A percentile compares a stretch with the other conserved stretches of the same genome.
Conservation (phyloP, 306 rosid species). For the Dalbergia cultrata region DNA sequence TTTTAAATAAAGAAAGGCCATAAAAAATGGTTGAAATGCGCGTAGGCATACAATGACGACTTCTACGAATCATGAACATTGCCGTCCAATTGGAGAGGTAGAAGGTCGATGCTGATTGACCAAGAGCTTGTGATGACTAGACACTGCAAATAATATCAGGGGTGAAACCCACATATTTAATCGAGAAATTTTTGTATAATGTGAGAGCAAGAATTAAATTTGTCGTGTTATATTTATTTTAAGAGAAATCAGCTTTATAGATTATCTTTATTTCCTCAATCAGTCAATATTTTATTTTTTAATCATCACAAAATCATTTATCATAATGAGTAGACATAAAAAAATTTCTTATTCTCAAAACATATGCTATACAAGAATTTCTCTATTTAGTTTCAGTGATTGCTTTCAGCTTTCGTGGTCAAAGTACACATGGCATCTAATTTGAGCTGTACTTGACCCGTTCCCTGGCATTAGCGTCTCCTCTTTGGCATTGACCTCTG, state of each 20-base stretch:
- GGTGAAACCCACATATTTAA: not conserved
- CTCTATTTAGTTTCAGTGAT: not conserved
- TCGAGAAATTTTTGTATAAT: too few species aligned
- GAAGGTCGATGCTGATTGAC: not conserved
- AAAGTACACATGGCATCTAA: too few species aligned
- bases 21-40: constrained; percentile 21
- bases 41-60: not conserved
- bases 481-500: constrained; percentile 26
- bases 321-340: too few species aligned
- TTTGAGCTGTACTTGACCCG: constrained; percentile 16
- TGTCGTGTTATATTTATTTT: too few species aligned
- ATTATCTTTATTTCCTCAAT: too few species aligned
- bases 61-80: constrained; percentile 4
- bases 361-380: too few species aligned
- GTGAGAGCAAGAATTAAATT: too few species aligned
- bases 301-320: too few species aligned
- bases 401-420: not conserved
- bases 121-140: not conserved
- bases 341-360: too few species aligned
- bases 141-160: not conserved
- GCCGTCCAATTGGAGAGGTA: constrained; percentile 20
- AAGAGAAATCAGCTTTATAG: too few species aligned
- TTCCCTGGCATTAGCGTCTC: constrained; percentile 12
- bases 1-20: constrained; percentile 12
- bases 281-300: too few species aligned